Percentiles rank a stretch among this genome's conserved stretches.
These are phyloP conservation scores for Leishmania martiniquensis DNA, from an alignment of 208 protist genomes.

Conservation along the genomic window DNA sequence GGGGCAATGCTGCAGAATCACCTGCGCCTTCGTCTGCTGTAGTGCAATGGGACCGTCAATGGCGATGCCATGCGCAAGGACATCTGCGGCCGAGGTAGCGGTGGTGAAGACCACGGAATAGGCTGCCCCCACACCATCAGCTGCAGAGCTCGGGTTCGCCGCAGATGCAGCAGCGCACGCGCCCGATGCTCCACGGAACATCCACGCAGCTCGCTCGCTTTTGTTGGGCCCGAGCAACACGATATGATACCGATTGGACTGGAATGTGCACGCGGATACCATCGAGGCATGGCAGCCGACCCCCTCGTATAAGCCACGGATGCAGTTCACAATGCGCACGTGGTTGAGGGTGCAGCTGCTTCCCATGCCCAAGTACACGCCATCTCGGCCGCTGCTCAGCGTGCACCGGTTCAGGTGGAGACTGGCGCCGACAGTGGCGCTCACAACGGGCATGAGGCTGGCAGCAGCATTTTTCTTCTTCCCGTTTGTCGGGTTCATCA, in stretches of 20 bases:
- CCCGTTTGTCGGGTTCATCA: background rate
- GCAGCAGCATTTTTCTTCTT: slow-evolving; percentile 6
- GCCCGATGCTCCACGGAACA: background rate
- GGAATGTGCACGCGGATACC: slow-evolving; percentile 33
- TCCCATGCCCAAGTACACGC: slow-evolving; percentile 58
- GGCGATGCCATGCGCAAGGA: slow-evolving; percentile 24
- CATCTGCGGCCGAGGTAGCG: slow-evolving; percentile 4
- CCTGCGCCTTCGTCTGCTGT: slow-evolving; percentile 40
- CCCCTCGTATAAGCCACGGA: slow-evolving; percentile 67
- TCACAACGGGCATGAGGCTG: slow-evolving; percentile 35
- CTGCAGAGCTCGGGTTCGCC: background rate
- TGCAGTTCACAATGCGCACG: slow-evolving; percentile 51
- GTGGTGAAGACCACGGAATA: slow-evolving; percentile 14
- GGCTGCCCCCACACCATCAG: background rate
- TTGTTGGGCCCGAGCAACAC: slow-evolving; percentile 53
- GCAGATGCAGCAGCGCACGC: background rate
- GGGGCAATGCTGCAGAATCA: slow-evolving; percentile 62
- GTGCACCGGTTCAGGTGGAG: slow-evolving; percentile 43
- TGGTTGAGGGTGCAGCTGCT: slow-evolving; percentile 37
- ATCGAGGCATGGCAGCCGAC: slow-evolving; percentile 46
- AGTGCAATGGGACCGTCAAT: slow-evolving; percentile 24
- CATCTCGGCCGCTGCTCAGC: slow-evolving; percentile 64
- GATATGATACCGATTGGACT: slow-evolving; percentile 60
- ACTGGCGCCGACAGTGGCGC: slow-evolving; percentile 41
- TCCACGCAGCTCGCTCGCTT: slow-evolving; percentile 10